A percentile compares a stretch with the other conserved stretches of the same genome.
Conservation (phyloP, 2,329 filamentous ascomycete species). For the Drechslera avenae region DNA sequence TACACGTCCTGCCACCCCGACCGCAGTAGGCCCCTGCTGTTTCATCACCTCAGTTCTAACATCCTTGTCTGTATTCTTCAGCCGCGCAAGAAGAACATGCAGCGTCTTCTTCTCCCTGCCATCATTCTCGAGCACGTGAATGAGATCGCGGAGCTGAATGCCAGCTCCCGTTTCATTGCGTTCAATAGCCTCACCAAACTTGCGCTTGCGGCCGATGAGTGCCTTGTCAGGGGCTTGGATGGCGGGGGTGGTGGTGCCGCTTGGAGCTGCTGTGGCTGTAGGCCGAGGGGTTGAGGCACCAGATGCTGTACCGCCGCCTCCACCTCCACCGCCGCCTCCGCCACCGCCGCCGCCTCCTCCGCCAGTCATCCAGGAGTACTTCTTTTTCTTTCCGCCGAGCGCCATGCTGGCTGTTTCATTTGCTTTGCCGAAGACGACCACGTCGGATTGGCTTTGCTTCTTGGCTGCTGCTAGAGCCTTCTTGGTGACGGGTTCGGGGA, state of each 20-base stretch:
- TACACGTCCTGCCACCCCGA: background rate
- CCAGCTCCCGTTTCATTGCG: constrained; percentile 75
- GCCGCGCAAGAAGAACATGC: constrained; percentile 34
- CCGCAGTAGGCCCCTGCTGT: constrained; percentile 7
- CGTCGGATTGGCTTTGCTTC: constrained; percentile 75
- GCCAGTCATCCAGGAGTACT: constrained; percentile 75
- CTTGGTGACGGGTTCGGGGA: constrained; percentile 68
- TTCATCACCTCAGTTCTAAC: constrained; percentile 18
- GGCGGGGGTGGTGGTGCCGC: constrained; percentile 35
- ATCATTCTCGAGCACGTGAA: constrained; percentile 79
- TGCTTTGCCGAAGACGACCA: constrained; percentile 77
- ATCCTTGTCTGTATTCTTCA: constrained; percentile 41
- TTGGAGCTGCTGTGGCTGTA: constrained; percentile 28
- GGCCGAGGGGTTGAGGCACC: constrained; percentile 44
- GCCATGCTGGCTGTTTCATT: constrained; percentile 86
- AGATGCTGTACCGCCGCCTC: constrained; percentile 43
- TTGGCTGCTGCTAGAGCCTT: constrained; percentile 82
- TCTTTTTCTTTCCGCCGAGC: constrained; percentile 70
- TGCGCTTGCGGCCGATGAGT: constrained; percentile 64
- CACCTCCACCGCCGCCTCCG: constrained; percentile 42
- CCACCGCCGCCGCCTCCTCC: constrained; percentile 48
- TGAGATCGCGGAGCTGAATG: constrained; percentile 84
- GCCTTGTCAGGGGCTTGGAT: constrained; percentile 36
- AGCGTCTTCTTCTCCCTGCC: constrained; percentile 67
- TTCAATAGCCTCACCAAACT: constrained; percentile 77